phyloP scores from a whole-genome alignment of 306 rosid genomes.

The Vigna hirtella region DNA sequence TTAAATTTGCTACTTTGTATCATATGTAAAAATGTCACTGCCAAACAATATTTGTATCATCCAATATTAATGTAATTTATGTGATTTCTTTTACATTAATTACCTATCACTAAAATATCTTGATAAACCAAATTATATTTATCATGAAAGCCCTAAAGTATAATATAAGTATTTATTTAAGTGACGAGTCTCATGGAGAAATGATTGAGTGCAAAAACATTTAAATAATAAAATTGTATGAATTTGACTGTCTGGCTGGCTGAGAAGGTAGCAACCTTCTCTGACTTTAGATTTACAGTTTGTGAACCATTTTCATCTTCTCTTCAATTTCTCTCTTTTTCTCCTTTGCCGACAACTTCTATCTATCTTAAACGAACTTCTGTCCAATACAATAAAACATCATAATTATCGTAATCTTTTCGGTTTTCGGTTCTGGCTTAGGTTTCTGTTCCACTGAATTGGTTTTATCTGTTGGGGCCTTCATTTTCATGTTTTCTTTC shows the following conservation, averaged over 20 bases:
- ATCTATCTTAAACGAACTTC: neutral
- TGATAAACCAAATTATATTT: too few species aligned
- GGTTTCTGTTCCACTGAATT: constrained; percentile 17
- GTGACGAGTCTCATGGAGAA: neutral
- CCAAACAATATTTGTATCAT: neutral
- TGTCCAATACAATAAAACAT: neutral
- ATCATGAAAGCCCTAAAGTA: neutral
- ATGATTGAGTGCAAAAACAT: neutral
- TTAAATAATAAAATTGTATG: neutral
- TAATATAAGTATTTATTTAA: too few species aligned
- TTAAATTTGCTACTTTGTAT: too few species aligned
- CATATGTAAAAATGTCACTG: too few species aligned
- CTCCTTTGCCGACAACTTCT: constrained; percentile 49
- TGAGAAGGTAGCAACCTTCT: constrained; percentile 28
- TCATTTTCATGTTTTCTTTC: constrained; percentile 40
- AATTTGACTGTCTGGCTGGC: neutral
- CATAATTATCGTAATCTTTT: neutral
- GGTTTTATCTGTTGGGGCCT: neutral
- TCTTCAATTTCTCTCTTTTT: constrained; percentile 20
- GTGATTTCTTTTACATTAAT: neutral
- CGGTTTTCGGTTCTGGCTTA: neutral
- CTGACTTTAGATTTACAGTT: constrained; percentile 35
- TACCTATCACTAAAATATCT: neutral
- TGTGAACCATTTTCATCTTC: neutral
- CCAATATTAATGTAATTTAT: neutral